Evolutionary conservation across 2,329 filamentous ascomycete species (phyloP), one percentile per base, ranked within the genome.

Genomic region (Leptosphaerulina australis): DNA sequence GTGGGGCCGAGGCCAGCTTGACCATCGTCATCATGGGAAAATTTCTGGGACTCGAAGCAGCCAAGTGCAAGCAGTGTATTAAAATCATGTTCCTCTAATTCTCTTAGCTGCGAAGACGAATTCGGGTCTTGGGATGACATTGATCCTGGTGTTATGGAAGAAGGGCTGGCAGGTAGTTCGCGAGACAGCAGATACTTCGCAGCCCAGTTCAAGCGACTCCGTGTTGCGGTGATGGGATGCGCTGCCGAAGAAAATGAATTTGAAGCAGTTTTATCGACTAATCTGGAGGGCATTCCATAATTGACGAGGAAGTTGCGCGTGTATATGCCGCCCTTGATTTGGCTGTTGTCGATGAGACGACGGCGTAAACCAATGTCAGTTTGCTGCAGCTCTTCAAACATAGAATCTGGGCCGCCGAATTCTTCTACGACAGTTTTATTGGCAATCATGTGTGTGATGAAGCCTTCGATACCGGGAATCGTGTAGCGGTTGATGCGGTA

Each of bases 231-330:
- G 2, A 88, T 76, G 0, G 76, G 69, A 1, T 68, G 47, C 0
- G 80, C 53, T 0, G 66, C 62, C 2, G 40, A 47, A 2, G 60
- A 49, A 36, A 73, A 72, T 0, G 62, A 40, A 2, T 44, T 44
- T 0, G 64, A 66, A 4, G 58, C 56, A 0, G 83, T 80, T 1
- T 77, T 73, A 1, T 85, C 84, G 26, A 83, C 78, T 60, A 85
- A 88, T 44, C 88, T 88, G 67, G 88, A 89, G 0, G 80, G 79
- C 52, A 85, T 85, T 2, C 86, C 86, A 55, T 77, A 83, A 53
- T 85, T 85, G 22, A 77, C 76, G 2, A 73, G 68, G 50, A 81
- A 85, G 41, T 84, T 81, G 0, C 78, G 73, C 0, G 78, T 82
- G 3, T 82, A 64, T 4, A 76, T 72, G 45, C 81, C 78, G 7